phyloP scores from a whole-genome alignment of 1,284 basidiomycete genomes.

The Leccinum variabile region DNA sequence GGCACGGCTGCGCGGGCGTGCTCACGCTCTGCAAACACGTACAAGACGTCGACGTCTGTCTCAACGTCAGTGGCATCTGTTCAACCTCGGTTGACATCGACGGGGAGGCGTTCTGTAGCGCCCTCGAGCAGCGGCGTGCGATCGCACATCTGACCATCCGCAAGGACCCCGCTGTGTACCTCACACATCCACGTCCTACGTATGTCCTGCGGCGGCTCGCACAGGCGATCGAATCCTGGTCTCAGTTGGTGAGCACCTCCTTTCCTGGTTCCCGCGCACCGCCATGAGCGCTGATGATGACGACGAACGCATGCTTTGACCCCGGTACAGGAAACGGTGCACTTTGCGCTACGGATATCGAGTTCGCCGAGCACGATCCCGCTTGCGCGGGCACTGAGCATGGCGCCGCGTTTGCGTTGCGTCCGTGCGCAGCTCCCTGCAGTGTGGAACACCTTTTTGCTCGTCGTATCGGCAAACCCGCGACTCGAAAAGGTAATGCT shows the following conservation, averaged over 20 bases:
- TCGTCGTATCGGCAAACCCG: conserved; percentile 44
- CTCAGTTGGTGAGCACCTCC: conserved; percentile 40
- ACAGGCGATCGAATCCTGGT: conserved; percentile 44
- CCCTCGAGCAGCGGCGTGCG: conserved; percentile 39
- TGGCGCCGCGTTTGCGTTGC: conserved; percentile 38
- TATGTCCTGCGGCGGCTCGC: conserved; percentile 47
- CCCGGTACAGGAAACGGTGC: conserved; percentile 25
- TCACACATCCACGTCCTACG: conserved; percentile 47
- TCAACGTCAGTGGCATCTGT: conserved; percentile 34
- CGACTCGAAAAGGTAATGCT: conserved; percentile 44
- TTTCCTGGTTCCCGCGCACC: not conserved
- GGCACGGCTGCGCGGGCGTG: conserved; percentile 27
- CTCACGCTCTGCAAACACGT: conserved; percentile 36
- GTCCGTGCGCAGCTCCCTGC: conserved; percentile 47
- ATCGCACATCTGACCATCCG: conserved; percentile 47
- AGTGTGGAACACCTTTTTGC: conserved; percentile 49
- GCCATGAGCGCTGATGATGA: not conserved
- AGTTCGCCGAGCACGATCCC: conserved; percentile 17
- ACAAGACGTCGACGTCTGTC: conserved; percentile 44
- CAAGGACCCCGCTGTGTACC: conserved; percentile 49
- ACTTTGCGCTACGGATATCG: conserved; percentile 24
- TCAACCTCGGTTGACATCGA: conserved; percentile 24
- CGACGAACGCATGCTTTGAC: not conserved
- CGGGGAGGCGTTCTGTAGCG: conserved; percentile 42
- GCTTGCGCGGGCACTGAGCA: conserved; percentile 37